Base-by-base conservation (phyloP, 2,329 filamentous ascomycete genomes). In the Sarocladiaceae sp. region DNA sequence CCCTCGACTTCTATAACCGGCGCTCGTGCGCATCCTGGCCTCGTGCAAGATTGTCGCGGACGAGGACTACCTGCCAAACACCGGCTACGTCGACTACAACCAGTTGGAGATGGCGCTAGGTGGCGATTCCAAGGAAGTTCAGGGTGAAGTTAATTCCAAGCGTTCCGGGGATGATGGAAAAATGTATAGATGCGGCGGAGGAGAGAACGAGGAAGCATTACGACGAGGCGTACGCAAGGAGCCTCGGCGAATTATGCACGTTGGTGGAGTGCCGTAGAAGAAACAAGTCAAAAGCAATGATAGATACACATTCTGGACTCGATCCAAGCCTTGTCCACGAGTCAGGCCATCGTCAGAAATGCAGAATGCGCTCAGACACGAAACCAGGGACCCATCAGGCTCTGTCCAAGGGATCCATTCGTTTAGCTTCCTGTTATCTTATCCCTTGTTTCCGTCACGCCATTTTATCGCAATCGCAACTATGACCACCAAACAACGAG, bases 31-130 rank as follows among this genome's bases (percentile, higher is more conserved):
- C 3, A 57, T 76, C 2, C 49, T 76, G n/a, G 62, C 65, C 3
- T 63, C 65, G 7, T 77, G 73, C 57, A 66, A 63, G 49, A 70
- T 76, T 44, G 65, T 74, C 24, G 64, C 74, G 19, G 68, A 64
- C 51, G 62, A 70, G 42, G 53, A 56, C 0, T 59, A 69, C 33
- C 76, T 76, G 0, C 77, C 76, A 0, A 80, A 78, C 50, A 80
- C 76, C 0, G 75, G 80, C 53, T 80, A 80, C 48, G 70, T 80
- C 4, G 76, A 81, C 4, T 80, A 80, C 51, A 81, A 80, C 50
- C 67, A 74, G 52, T 71, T 78, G 51, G 80, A 80, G 58, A 72
- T 69, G 1, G 76, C 76, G 0, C 51, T 81, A n/a, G 26, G 76
- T 80, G 11, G 77, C 78, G 0, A 80, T 81, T 42, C 78, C 77